phyloP scores from a whole-genome alignment of 768 basidiomycete species.

The Boletus reticulatus region DNA sequence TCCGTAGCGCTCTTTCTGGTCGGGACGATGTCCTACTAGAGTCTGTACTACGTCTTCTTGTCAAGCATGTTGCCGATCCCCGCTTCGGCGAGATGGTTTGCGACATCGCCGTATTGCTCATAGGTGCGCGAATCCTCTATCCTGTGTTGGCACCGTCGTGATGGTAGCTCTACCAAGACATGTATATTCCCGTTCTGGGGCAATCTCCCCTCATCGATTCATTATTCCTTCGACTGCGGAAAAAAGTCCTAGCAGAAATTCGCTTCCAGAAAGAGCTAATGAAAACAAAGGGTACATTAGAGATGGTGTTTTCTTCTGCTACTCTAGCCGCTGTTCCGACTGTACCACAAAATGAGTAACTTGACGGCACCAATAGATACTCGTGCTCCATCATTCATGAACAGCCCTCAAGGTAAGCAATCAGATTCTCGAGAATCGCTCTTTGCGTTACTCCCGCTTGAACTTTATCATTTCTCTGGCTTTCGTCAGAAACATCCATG shows the following conservation, averaged over 20 bases:
- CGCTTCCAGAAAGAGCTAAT: constrained; percentile 84
- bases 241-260: constrained; percentile 83
- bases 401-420: constrained; percentile 52
- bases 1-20: constrained; percentile 80
- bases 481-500: constrained; percentile 39
- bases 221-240: constrained; percentile 75
- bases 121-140: constrained; percentile 55
- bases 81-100: constrained; percentile 90
- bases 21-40: constrained; percentile 93
- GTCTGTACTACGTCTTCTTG: constrained; percentile 81
- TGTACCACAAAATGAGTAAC: constrained; percentile 16
- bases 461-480: constrained; percentile 28
- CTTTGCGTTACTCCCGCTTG: constrained; percentile 51
- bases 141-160: background rate
- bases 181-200: constrained; percentile 90
- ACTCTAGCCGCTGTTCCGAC: constrained; percentile 30
- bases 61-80: constrained; percentile 85
- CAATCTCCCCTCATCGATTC: constrained; percentile 92
- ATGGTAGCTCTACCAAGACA: constrained; percentile 50
- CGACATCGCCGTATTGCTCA: constrained; percentile 74
- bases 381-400: constrained; percentile 9
- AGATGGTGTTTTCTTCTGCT: constrained; percentile 80
- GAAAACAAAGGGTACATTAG: constrained; percentile 81
- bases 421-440: constrained; percentile 67
- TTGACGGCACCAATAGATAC: constrained; percentile 3